Percentiles rank a stretch among this genome's conserved stretches.
These are phyloP conservation scores for Fraxinus sp. DNA, from an alignment of 305 asterid species.

Conservation along the genomic window DNA sequence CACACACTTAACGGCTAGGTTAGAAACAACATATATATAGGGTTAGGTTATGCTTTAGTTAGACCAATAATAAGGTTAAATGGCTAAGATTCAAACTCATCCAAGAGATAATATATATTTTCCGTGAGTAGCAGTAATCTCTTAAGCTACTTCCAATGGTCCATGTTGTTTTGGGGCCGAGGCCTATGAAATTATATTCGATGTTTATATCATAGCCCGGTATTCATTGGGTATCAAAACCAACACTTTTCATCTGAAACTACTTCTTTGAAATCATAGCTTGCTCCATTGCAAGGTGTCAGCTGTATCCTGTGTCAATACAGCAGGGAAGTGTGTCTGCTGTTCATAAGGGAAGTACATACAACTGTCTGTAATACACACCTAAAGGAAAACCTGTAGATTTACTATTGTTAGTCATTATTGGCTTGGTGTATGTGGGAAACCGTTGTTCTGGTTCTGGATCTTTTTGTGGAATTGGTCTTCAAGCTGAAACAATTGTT, in stretches of 20 bases:
- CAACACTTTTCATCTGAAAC: background rate
- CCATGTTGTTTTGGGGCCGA: background rate
- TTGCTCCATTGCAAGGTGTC: background rate
- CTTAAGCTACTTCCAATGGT: background rate
- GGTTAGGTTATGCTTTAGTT: too few species aligned
- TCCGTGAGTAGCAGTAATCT: background rate
- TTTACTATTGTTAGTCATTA: background rate
- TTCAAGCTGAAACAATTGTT: background rate
- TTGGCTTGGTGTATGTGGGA: background rate
- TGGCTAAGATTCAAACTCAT: background rate
- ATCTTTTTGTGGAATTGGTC: background rate
- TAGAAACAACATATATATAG: background rate
- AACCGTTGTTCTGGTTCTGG: background rate
- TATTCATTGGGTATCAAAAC: background rate
- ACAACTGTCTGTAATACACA: background rate
- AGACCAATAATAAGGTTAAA: background rate
- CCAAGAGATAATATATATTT: background rate
- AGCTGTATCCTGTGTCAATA: background rate
- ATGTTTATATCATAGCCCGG: background rate
- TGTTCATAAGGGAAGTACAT: background rate
- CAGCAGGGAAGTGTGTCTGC: background rate
- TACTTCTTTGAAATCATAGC: background rate
- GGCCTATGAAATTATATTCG: background rate
- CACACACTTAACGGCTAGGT: background rate
- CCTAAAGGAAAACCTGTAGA: background rate